Conservation (phyloP, 108 stramenopile species). For the Mediolabrus comicus region DNA sequence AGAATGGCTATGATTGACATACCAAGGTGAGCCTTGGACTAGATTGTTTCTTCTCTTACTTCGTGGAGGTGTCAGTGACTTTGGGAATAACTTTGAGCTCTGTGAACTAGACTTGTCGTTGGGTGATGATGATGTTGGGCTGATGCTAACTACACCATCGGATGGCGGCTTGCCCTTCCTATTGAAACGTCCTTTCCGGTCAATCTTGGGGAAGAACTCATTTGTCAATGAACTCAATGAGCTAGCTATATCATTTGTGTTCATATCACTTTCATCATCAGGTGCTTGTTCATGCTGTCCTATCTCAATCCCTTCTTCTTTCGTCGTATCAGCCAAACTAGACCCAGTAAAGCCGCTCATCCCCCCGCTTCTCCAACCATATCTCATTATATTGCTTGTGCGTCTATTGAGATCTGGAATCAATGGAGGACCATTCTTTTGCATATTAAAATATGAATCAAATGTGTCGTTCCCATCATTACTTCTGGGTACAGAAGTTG, state of each 20-base stretch:
- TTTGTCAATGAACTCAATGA: not conserved
- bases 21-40: not conserved
- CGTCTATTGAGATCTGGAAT: not conserved
- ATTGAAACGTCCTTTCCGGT: not conserved
- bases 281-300: not conserved
- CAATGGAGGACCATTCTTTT: conserved; percentile 3
- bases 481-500: not conserved
- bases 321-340: not conserved
- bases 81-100: not conserved
- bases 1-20: not conserved
- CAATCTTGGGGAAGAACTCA: not conserved
- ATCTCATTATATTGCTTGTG: not conserved
- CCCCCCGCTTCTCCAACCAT: not conserved
- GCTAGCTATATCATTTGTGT: not conserved
- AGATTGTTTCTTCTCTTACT: not conserved
- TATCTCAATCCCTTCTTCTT: not conserved
- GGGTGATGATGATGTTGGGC: not conserved
- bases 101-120: not conserved
- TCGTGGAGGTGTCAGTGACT: not conserved
- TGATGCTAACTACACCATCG: not conserved
- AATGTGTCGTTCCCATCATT: not conserved
- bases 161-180: not conserved
- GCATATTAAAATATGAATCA: conserved; percentile 11
- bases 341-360: not conserved
- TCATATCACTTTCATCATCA: not conserved